Conservation (phyloP, 2,329 filamentous ascomycete species). For the Pestalotiopsis sp. region DNA sequence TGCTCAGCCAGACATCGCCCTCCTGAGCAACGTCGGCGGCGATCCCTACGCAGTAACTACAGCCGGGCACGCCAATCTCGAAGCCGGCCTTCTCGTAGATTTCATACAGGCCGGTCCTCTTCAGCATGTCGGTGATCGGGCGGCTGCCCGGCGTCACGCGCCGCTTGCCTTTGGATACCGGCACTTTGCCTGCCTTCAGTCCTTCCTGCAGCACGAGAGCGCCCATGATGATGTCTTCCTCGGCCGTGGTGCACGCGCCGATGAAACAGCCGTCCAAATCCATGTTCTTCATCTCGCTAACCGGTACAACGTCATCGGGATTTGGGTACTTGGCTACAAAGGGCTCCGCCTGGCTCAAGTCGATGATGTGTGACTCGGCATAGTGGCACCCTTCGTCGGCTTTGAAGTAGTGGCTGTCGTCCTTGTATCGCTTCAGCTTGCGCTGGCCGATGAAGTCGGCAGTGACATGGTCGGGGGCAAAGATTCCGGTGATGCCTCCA, state of each 20-base stretch:
- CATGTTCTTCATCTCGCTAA: constrained; percentile 33
- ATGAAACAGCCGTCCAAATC: constrained; percentile 46
- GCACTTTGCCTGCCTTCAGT: constrained; percentile 32
- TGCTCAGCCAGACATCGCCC: constrained; percentile 46
- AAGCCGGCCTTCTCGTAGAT: constrained; percentile 44
- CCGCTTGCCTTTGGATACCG: constrained; percentile 34
- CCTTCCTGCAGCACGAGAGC: constrained; percentile 43
- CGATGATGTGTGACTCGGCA: constrained; percentile 36
- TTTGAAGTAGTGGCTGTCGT: constrained; percentile 37
- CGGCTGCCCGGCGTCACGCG: constrained; percentile 43
- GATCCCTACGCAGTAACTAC: constrained; percentile 48
- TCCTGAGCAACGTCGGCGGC: constrained; percentile 40
- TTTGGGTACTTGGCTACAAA: constrained; percentile 43
- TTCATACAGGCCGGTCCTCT: constrained; percentile 34
- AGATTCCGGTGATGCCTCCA: constrained; percentile 45
- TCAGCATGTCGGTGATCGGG: constrained; percentile 39
- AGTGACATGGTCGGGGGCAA: constrained; percentile 40
- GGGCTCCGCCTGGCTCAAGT: constrained; percentile 38
- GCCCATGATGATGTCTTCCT: constrained; percentile 46
- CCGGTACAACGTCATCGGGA: constrained; percentile 45
- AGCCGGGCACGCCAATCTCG: constrained; percentile 42
- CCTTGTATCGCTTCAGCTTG: constrained; percentile 34
- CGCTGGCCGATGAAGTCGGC: constrained; percentile 36
- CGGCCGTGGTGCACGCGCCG: constrained; percentile 48
- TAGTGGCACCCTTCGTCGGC: constrained; percentile 42